These are phyloP conservation scores for Lodderomyces elongisporus DNA, from an alignment of 1,139 yeast species.

Conservation along the genomic window DNA sequence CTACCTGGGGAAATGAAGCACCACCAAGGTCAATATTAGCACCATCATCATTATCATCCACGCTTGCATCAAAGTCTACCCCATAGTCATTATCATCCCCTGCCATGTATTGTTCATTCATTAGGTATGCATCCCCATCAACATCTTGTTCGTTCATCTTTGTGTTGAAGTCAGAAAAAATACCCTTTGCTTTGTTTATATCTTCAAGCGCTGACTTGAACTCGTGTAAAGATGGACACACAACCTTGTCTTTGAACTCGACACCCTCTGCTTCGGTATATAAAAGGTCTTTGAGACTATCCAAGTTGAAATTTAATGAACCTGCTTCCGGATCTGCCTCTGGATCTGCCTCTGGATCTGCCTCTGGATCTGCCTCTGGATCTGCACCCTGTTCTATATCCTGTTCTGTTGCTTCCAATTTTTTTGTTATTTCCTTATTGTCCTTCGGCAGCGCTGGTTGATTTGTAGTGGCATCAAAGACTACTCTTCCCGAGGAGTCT, in stretches of 20 bases:
- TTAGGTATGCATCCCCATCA: conserved; percentile 5
- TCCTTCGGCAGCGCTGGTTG: conserved; percentile 18
- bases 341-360: conserved; percentile 3
- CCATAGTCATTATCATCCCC: conserved; percentile 20
- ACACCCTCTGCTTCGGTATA: conserved; percentile 14
- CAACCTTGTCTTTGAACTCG: conserved; percentile 22
- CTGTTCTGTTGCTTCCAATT: conserved; percentile 8
- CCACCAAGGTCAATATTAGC: conserved; percentile 15
- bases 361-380: conserved; percentile 13
- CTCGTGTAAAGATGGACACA: conserved; percentile 62
- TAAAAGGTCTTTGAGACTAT: background rate
- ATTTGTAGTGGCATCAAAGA: conserved; percentile 51
- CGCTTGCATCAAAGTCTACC: conserved; percentile 26
- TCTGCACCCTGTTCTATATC: conserved; percentile 4
- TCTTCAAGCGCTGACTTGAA: conserved; percentile 56
- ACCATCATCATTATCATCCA: conserved; percentile 17
- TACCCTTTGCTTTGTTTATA: conserved; percentile 49
- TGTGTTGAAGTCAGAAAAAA: conserved; percentile 45
- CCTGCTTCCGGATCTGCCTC: background rate
- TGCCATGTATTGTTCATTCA: background rate
- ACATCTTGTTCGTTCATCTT: conserved; percentile 18
- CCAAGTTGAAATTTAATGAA: background rate
- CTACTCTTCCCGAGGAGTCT: conserved; percentile 55
- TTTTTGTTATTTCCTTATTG: background rate
- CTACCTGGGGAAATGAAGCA: conserved; percentile 16